Conservation (phyloP, 1,284 basidiomycete species). For the Rhodofomes roseus region DNA sequence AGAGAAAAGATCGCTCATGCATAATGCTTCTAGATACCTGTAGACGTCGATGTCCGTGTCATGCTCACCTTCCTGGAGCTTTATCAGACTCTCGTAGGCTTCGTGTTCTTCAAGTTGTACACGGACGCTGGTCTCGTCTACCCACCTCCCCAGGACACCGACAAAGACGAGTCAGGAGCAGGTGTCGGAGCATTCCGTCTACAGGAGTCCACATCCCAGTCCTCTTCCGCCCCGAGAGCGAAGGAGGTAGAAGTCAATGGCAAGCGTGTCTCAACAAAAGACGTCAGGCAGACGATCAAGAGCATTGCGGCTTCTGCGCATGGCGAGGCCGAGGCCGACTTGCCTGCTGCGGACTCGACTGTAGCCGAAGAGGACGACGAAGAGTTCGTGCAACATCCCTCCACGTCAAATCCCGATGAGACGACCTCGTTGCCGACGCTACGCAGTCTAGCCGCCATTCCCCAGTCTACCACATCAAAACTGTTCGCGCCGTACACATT, state of each 20-base stretch:
- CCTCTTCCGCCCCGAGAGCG: constrained; percentile 29
- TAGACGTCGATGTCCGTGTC: constrained; percentile 96
- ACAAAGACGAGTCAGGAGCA: constrained; percentile 85
- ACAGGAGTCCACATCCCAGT: constrained; percentile 46
- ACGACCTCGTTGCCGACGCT: constrained; percentile 72
- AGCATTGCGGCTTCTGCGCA: constrained; percentile 38
- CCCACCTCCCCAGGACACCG: constrained; percentile 85
- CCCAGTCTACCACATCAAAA: constrained; percentile 47
- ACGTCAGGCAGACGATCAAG: constrained; percentile 75
- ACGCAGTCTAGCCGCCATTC: constrained; percentile 63
- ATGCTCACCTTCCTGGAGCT: constrained; percentile 99
- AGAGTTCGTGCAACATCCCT: constrained; percentile 66
- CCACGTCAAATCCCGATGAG: constrained; percentile 53
- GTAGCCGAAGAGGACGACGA: constrained; percentile 52
- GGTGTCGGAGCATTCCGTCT: constrained; percentile 89
- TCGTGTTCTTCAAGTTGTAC: constrained; percentile 97
- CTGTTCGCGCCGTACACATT: constrained; percentile 90
- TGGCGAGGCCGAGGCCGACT: constrained; percentile 36
- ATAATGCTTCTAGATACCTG: constrained; percentile 65
- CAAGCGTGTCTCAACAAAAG: constrained; percentile 61
- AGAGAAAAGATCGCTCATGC: background rate
- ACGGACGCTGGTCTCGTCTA: constrained; percentile 93
- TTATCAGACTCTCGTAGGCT: constrained; percentile 95
- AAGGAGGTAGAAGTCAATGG: constrained; percentile 50
- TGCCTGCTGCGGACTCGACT: constrained; percentile 31